Evolutionary conservation across 768 basidiomycete species (phyloP), one percentile per base, ranked within the genome.

Genomic region (Sarcomyxa edulis): DNA sequence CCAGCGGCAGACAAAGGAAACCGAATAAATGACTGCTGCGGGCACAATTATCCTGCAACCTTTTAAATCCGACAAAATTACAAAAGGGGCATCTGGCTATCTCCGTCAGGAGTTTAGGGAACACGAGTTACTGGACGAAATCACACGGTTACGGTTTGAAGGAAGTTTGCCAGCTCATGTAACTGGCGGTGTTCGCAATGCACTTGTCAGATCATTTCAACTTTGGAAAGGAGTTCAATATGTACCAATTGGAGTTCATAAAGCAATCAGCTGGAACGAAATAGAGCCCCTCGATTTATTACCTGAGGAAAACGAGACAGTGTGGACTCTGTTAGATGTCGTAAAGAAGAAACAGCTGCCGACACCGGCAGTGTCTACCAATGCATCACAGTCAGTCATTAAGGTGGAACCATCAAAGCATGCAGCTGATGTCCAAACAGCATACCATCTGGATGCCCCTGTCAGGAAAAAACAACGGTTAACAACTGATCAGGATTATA

Each of bases 41-140:
- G 52, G 48, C 7, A 60, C 56, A 8, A 12, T 55, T 1, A 59
- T 62, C 23, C 7, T 62, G 4, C 49, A 57, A 38, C 49, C 43
- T 5, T 57, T 57, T 46, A 37, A 48, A 37, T 10, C 16, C 3
- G 16, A 16, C 4, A 50, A 45, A 31, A 56, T 58, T 9, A 49
- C 26, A 15, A 39, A n/a, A n/a, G 42, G 21, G 19, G 48, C 42
- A 3, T 29, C 40, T 19, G 50, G 48, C 8, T 27, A 19, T 21
- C 40, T 54, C 1, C n/a, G 45, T 24, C 47, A 52, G 39, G 53
- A 53, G 27, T 51, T 47, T 31, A 10, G 44, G 31, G 52, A 54
- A 37, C 48, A 48, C 8, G 44, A 43, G 24, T 43, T 54, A 16
- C 42, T 48, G 7, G 48, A 52, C 41, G 43, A 54, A 14, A 48